A percentile compares a stretch with the other conserved stretches of the same genome.
These are phyloP conservation scores for Colletotrichum sp. DNA, from an alignment of 2,329 filamentous ascomycete species.

Conservation along the genomic window DNA sequence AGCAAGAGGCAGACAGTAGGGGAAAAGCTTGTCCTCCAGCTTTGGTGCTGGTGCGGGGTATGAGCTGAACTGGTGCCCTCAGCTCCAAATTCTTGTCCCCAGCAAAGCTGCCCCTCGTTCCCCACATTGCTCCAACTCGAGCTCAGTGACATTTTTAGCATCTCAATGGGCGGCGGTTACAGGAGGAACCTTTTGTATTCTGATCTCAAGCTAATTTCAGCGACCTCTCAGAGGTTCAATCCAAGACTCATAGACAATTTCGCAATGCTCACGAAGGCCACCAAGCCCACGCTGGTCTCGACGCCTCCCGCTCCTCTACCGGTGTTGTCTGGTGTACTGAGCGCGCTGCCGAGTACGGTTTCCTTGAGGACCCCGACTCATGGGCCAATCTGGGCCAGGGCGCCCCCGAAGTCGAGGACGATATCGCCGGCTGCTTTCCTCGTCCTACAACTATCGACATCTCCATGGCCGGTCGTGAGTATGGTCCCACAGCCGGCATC, in stretches of 20 bases:
- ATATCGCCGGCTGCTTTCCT: conserved; percentile 87
- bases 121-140: conserved; percentile 15
- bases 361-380: conserved; percentile 76
- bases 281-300: conserved; percentile 87
- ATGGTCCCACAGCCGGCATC: conserved; percentile 93
- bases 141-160: conserved; percentile 20
- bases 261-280: conserved; percentile 90
- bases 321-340: conserved; percentile 95
- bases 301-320: conserved; percentile 85
- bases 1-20: not conserved
- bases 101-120: conserved; percentile 20
- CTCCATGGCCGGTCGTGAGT: conserved; percentile 80
- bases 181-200: not conserved
- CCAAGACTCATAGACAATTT: conserved; percentile 88
- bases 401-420: conserved; percentile 91
- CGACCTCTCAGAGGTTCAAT: conserved; percentile 70
- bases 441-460: conserved; percentile 82
- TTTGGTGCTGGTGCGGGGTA: conserved; percentile 15
- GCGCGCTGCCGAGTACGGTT: conserved; percentile 88
- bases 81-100: not conserved
- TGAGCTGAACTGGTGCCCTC: conserved; percentile 7
- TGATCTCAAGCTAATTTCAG: conserved; percentile 17
- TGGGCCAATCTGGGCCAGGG: conserved; percentile 97
- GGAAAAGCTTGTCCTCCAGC: conserved; percentile 9
- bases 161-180: not conserved